Evolutionary conservation across 208 protist species (phyloP).

Genomic region (Trypanosoma avium): DNA sequence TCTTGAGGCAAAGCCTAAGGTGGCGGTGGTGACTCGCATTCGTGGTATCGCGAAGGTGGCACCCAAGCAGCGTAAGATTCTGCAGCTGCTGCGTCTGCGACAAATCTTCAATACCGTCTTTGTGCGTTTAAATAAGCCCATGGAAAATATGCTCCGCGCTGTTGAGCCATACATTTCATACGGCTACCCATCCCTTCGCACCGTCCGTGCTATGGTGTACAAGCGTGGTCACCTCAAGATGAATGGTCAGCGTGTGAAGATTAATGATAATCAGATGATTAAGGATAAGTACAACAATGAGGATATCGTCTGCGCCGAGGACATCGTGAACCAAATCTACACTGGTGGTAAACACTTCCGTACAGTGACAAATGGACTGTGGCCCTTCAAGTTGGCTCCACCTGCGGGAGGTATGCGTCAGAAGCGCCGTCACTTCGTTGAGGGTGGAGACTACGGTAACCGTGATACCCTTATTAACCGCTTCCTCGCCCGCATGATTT

Average conservation of each 20-base stretch:
- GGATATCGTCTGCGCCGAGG: constrained; percentile 98
- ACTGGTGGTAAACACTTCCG: constrained; percentile 99
- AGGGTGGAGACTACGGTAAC: constrained; percentile 99
- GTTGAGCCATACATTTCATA: constrained; percentile 99
- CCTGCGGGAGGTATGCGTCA: constrained; percentile 96
- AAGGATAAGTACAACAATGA: constrained; percentile 94
- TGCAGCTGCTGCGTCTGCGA: constrained; percentile 98
- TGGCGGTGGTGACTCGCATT: constrained; percentile 99
- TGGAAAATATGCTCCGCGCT: constrained; percentile 98
- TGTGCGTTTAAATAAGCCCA: constrained; percentile 99
- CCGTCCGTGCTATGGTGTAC: constrained; percentile 98
- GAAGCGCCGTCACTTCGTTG: constrained; percentile 98
- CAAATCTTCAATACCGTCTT: constrained; percentile 99
- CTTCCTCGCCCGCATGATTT: constrained; percentile 98
- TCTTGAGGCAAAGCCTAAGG: constrained; percentile 98
- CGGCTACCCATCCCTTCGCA: constrained; percentile 98
- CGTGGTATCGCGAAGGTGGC: constrained; percentile 98
- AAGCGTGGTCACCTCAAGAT: constrained; percentile 99
- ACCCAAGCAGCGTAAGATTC: constrained; percentile 98
- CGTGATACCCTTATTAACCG: constrained; percentile 99
- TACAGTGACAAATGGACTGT: constrained; percentile 97
- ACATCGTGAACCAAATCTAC: constrained; percentile 99
- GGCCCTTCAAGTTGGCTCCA: constrained; percentile 98
- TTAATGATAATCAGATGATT: constrained; percentile 97
- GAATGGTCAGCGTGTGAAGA: constrained; percentile 97